Evolutionary conservation across 768 basidiomycete species (phyloP).

Genomic region (Naganishia vaughanmartiniae): DNA sequence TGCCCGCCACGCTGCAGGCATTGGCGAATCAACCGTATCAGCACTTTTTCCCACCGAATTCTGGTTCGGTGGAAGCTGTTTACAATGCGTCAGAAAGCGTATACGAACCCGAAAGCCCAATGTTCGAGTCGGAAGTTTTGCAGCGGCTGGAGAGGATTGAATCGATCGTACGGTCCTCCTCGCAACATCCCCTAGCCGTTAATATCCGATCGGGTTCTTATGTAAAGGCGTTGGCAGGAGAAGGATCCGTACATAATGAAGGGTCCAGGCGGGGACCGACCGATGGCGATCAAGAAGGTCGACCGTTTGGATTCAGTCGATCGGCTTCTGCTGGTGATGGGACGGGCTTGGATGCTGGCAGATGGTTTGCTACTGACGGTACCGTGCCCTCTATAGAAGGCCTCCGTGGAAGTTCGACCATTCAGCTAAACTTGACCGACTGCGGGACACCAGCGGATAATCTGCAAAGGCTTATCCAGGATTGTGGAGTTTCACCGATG

Average conservation of each 20-base stretch:
- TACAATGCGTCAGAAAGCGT: conserved; percentile 10
- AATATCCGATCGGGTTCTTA: not conserved
- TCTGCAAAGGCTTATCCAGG: conserved; percentile 77
- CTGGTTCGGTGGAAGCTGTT: not conserved
- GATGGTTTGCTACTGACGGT: conserved; percentile 36
- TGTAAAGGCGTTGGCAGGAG: conserved; percentile 25
- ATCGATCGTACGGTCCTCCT: conserved; percentile 2
- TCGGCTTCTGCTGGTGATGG: conserved; percentile 27
- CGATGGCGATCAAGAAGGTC: conserved; percentile 2
- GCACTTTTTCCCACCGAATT: not conserved
- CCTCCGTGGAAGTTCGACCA: conserved; percentile 36
- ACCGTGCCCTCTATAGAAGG: conserved; percentile 36
- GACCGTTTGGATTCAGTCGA: conserved; percentile 19
- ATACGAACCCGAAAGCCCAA: conserved; percentile 12
- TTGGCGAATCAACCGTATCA: conserved; percentile 9
- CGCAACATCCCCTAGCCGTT: not conserved
- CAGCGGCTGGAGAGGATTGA: conserved; percentile 14
- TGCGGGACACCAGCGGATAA: conserved; percentile 68
- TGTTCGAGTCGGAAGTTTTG: conserved; percentile 3
- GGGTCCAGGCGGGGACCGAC: conserved; percentile 34
- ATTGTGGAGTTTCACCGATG: conserved; percentile 86
- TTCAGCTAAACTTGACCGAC: conserved; percentile 44
- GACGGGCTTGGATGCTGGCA: conserved; percentile 29
- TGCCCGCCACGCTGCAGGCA: not conserved
- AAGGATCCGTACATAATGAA: conserved; percentile 40